These are phyloP conservation scores for Corchorus olitorius DNA, from an alignment of 345 rosid genomes.

Conservation along the genomic window DNA sequence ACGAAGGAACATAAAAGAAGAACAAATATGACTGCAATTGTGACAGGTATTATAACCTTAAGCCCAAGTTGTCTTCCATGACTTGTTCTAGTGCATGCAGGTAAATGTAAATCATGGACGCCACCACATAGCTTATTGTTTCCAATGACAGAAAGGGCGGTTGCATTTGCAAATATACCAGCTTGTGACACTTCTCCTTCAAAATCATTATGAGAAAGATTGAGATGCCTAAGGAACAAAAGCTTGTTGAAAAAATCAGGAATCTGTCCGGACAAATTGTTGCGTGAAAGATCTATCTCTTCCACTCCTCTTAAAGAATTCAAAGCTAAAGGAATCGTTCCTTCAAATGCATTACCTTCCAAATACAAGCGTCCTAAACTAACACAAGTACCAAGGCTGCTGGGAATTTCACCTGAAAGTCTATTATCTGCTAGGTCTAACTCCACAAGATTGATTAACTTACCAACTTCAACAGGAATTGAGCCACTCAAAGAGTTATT, in stretches of 20 bases:
- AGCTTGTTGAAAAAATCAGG: neutral
- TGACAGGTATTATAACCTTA: neutral
- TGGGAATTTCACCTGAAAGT: conserved; percentile 26
- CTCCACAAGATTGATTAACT: conserved; percentile 1
- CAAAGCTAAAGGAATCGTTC: neutral
- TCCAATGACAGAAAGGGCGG: neutral
- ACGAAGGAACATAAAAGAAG: neutral
- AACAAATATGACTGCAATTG: neutral
- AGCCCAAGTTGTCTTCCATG: neutral
- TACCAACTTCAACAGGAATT: conserved; percentile 23
- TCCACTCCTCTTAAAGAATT: neutral
- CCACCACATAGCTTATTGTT: conserved; percentile 12
- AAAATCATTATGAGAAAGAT: conserved; percentile 7
- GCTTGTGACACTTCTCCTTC: neutral
- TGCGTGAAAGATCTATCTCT: neutral
- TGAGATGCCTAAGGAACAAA: neutral
- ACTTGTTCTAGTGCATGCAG: neutral
- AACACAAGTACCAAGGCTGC: neutral
- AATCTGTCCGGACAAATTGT: neutral
- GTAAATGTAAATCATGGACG: neutral
- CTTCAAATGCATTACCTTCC: conserved; percentile 1
- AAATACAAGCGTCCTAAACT: neutral
- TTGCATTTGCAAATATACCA: conserved; percentile 3
- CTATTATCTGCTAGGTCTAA: conserved; percentile 8
- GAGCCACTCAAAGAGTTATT: conserved; percentile 33